Evolutionary conservation across 352 stramenopile genomes (phyloP).

Genomic region (Detonula confervacea): DNA sequence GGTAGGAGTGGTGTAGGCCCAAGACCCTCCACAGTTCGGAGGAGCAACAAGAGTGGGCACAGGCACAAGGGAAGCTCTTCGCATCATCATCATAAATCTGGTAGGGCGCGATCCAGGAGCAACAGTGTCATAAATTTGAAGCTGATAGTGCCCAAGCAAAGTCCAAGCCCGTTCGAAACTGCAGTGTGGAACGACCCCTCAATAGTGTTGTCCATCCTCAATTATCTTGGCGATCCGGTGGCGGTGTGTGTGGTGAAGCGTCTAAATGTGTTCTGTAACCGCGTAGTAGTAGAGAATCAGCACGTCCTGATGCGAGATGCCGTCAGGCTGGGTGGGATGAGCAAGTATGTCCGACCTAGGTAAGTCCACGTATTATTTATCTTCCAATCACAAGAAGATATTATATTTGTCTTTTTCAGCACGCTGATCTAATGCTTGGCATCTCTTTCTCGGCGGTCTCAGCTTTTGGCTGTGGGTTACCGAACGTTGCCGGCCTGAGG

Average conservation of each 20-base stretch:
- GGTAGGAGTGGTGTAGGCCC: too few species aligned
- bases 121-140: conserved; percentile 31
- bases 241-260: conserved; percentile 77
- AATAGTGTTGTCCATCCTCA: conserved; percentile 71
- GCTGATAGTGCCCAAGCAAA: conserved; percentile 44
- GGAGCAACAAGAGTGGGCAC: conserved; percentile 38
- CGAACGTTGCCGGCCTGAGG: conserved; percentile 56
- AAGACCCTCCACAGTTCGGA: conserved; percentile 25
- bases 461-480: conserved; percentile 86
- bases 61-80: conserved; percentile 13
- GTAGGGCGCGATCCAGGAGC: too few species aligned
- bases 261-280: conserved; percentile 73
- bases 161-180: conserved; percentile 80
- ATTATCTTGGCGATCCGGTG: conserved; percentile 80
- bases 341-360: conserved; percentile 71
- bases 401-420: too few species aligned
- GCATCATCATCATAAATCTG: conserved; percentile 1
- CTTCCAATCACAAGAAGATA: too few species aligned
- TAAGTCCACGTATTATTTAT: too few species aligned
- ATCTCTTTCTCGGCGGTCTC: too few species aligned
- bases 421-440: too few species aligned
- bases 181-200: conserved; percentile 65
- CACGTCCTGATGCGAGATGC: conserved; percentile 81
- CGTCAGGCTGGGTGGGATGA: conserved; percentile 76
- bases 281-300: conserved; percentile 76